Percentiles rank a stretch among this genome's conserved stretches.
These are phyloP conservation scores for Exophiala calicioides DNA, from an alignment of 2,329 filamentous ascomycete species.

Conservation along the genomic window DNA sequence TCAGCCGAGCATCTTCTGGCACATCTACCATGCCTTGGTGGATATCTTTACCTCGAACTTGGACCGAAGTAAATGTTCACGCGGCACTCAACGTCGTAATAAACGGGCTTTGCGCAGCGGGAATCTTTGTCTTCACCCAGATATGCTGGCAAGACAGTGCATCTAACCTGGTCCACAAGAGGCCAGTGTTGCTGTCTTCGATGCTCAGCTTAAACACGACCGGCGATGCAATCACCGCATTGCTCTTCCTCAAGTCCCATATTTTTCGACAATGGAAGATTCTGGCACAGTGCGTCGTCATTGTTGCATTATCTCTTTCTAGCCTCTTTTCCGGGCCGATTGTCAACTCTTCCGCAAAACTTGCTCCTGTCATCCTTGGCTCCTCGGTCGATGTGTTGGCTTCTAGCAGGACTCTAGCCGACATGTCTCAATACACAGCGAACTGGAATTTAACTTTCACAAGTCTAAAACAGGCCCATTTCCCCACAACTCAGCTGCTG, in stretches of 20 bases:
- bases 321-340: conserved; percentile 18
- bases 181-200: conserved; percentile 9
- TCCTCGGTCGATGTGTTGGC: conserved; percentile 12
- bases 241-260: conserved; percentile 16
- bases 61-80: too few species aligned
- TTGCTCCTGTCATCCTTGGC: neutral
- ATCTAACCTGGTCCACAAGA: conserved; percentile 10
- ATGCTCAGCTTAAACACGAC: conserved; percentile 19
- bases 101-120: too few species aligned
- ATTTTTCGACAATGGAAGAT: conserved; percentile 14
- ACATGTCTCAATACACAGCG: conserved; percentile 7
- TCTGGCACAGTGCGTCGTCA: conserved; percentile 14
- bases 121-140: conserved; percentile 20
- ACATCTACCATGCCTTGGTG: too few species aligned
- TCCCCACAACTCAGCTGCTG: conserved; percentile 14
- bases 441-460: conserved; percentile 13
- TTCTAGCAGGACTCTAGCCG: conserved; percentile 4
- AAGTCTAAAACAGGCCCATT: conserved; percentile 13
- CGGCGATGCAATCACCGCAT: conserved; percentile 18
- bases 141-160: conserved; percentile 15
- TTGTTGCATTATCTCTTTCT: conserved; percentile 13
- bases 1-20: too few species aligned
- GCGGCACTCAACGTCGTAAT: too few species aligned
- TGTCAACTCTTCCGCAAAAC: conserved; percentile 17
- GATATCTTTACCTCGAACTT: too few species aligned